Conservation (phyloP, 139 green algal genomes). For the Deuterostichococcus epilithicus region DNA sequence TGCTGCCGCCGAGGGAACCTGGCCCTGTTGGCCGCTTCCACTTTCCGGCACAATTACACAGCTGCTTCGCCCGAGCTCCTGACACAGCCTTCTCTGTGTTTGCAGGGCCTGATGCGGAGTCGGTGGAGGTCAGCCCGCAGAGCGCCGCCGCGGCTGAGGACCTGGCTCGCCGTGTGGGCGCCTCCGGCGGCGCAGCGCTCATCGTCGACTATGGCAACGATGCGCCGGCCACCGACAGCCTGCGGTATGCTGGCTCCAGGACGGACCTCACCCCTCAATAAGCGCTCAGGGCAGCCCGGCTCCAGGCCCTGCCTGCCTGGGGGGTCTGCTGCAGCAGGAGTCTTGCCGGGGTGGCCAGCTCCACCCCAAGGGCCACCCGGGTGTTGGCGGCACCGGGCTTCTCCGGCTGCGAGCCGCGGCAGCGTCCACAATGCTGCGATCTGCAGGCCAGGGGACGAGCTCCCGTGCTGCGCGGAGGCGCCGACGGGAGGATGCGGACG, state of each 20-base stretch:
- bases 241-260: conserved; percentile 52
- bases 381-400: too few relatives aligned
- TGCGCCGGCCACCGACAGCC: conserved; percentile 57
- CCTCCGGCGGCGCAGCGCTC: conserved; percentile 76
- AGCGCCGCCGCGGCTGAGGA: conserved; percentile 64
- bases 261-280: background rate
- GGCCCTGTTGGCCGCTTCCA: background rate
- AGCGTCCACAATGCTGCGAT: too few relatives aligned
- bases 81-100: too few relatives aligned
- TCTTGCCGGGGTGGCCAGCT: background rate
- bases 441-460: too few relatives aligned
- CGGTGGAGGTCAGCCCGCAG: conserved; percentile 58
- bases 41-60: background rate
- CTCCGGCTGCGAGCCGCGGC: too few relatives aligned
- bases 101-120: conserved; percentile 12
- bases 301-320: too few relatives aligned
- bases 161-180: conserved; percentile 65
- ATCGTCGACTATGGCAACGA: conserved; percentile 94
- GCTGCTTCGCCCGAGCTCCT: background rate
- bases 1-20: background rate
- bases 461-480: too few relatives aligned
- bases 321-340: too few relatives aligned
- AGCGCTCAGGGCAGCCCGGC: too few relatives aligned
- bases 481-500: too few relatives aligned
- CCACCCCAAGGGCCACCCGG: too few relatives aligned